A percentile compares a stretch with the other conserved stretches of the same genome.
These are phyloP conservation scores for barrel medic (Medicago truncatula) DNA, from an alignment of 306 rosid genomes.

Conservation along the genomic window MtrunA17r5.0-ANR NC_053045.1:51515001-51515500, in stretches of 20 bases:
- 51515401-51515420: constrained; percentile 1
- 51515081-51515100: constrained; percentile 97
- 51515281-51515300: constrained; percentile 82
- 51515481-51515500: constrained; percentile 8
- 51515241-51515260: constrained; percentile 98
- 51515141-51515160: not conserved
- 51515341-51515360: constrained; percentile 99
- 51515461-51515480: not conserved
- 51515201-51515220: constrained; percentile 33
- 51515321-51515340: constrained; percentile 99
- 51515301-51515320: constrained; percentile 95
- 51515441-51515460: constrained; percentile 7
- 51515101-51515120: constrained; percentile 99
- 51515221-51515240: constrained; percentile 86
- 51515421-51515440: not conserved
- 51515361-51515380: constrained; percentile 84
- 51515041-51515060: constrained; percentile 68
- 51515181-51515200: constrained; percentile 29
- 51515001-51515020: constrained; percentile 94
- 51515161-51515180: not conserved
- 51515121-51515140: constrained; percentile 60
- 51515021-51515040: constrained; percentile 94
- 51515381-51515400: constrained; percentile 66
- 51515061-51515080: constrained; percentile 71
- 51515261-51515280: constrained; percentile 98